Evolutionary conservation across 1,284 basidiomycete species (phyloP), one percentile per base, ranked within the genome.

Genomic region (Schizopora paradoxa): DNA sequence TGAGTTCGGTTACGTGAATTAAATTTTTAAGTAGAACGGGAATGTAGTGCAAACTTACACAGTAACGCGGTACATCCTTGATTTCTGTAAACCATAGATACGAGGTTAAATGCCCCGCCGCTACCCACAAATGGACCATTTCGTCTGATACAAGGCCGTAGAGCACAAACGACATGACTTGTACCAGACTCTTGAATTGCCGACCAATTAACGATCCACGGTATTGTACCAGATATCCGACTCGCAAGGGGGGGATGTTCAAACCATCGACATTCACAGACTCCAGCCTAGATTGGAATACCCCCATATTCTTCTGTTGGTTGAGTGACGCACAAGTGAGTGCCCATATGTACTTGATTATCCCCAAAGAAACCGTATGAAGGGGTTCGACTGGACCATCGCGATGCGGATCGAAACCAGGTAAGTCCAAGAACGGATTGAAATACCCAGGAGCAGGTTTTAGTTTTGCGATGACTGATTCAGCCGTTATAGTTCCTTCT

Each of bases 121-220:
- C 45, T 7, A 37, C 44, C 54, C 56, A 56, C 0, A 47, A 33
- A 6, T 46, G 16, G 6, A 60, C 45, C 5, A 51, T 23, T 3
- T 53, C 43, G 1, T 6, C 10, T 4, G 47, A 33, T 10, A 59
- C 48, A 19, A 62, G 34, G 16, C 54, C 51, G 32, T 60, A 49
- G 4, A 59, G 10, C 16, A 52, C 45, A 36, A 61, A 61, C 1
- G 46, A 23, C 11, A 52, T 45, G 0, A 52, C 52, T 34, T 64
- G 62, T 16, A 54, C 43, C 5, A 64, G 21, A 2, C 51, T 56
- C 38, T 62, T 61, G 47, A 62, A 61, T 39, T 63, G 58, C 28
- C 58, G 56, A 7, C 60, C 61, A 27, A 62, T 61, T 1, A 63
- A 52, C 11, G 33, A 35, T 28, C 54, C 54, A 4, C 43, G 21